A percentile compares a stretch with the other conserved stretches of the same genome.
phyloP scores from a whole-genome alignment of 345 rosid species.

The Draba incana region DNA sequence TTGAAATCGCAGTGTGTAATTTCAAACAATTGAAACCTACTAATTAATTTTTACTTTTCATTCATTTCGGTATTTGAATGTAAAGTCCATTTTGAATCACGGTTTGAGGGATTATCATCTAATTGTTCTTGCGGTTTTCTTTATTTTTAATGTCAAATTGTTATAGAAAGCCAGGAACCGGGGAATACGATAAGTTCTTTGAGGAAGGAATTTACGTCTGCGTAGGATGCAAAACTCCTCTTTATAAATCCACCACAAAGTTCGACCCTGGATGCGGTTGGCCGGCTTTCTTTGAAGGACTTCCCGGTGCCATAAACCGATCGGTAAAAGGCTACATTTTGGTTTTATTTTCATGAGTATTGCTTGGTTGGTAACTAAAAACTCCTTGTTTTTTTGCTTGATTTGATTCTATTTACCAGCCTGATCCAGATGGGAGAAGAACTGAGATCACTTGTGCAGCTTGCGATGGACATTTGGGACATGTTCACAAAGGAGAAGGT shows the following conservation, averaged over 20 bases:
- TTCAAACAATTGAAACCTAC: too few relatives aligned
- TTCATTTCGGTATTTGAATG: too few relatives aligned
- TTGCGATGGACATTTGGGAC: slow-evolving; percentile 88
- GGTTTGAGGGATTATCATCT: too few relatives aligned
- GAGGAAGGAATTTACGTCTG: slow-evolving; percentile 69
- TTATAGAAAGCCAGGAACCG: slow-evolving; percentile 67
- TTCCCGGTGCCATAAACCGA: slow-evolving; percentile 81
- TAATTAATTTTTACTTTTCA: too few relatives aligned
- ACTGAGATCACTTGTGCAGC: slow-evolving; percentile 82
- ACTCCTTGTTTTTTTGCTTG: neutral
- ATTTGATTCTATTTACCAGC: slow-evolving; percentile 44
- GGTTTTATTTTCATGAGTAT: neutral
- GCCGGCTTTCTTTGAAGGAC: slow-evolving; percentile 90
- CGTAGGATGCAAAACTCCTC: slow-evolving; percentile 84
- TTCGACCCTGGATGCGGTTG: slow-evolving; percentile 83
- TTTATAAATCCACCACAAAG: slow-evolving; percentile 74
- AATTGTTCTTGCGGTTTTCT: neutral
- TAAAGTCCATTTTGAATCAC: too few relatives aligned
- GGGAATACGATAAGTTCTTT: slow-evolving; percentile 66
- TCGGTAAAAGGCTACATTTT: slow-evolving; percentile 36
- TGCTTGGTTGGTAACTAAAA: neutral
- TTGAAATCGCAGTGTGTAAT: too few relatives aligned
- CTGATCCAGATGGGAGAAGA: slow-evolving; percentile 82
- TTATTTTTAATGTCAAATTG: neutral
- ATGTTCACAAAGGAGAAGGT: slow-evolving; percentile 86